phyloP scores from a whole-genome alignment of 495 filamentous ascomycete species.

The Tuber calosporum region DNA sequence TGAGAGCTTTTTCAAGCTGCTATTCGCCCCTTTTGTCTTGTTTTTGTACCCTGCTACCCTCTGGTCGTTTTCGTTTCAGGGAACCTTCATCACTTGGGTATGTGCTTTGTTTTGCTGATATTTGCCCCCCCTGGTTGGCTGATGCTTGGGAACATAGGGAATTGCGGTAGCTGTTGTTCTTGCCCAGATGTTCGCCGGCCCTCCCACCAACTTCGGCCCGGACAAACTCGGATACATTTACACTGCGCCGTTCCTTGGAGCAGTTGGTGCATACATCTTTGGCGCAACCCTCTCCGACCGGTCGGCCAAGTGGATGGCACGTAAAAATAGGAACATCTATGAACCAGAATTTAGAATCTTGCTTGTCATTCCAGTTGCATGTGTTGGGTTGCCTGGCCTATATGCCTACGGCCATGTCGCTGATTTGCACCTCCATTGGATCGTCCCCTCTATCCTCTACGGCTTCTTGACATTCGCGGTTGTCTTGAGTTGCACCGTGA shows the following conservation, averaged over 20 bases:
- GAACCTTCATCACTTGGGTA: conserved; percentile 47
- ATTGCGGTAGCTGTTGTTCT: conserved; percentile 45
- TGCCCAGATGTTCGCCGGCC: conserved; percentile 44
- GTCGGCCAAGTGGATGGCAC: conserved; percentile 47
- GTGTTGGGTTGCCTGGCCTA: conserved; percentile 45
- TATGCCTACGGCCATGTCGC: conserved; percentile 46
- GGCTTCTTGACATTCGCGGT: conserved; percentile 46
- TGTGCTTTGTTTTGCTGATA: background rate
- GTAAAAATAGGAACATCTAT: conserved; percentile 49
- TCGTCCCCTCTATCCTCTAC: conserved; percentile 45
- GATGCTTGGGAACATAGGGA: conserved; percentile 16
- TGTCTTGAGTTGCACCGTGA: conserved; percentile 45
- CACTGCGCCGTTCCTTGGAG: conserved; percentile 47
- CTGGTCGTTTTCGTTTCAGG: conserved; percentile 46
- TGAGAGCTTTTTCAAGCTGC: conserved; percentile 43
- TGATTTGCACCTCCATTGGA: conserved; percentile 43
- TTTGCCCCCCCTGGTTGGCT: conserved; percentile 5
- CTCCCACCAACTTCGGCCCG: conserved; percentile 45
- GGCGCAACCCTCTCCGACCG: conserved; percentile 47
- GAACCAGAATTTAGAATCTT: conserved; percentile 53
- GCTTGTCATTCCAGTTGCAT: conserved; percentile 45
- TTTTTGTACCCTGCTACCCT: conserved; percentile 45
- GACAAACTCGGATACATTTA: conserved; percentile 46
- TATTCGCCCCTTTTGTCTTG: conserved; percentile 43
- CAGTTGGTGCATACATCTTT: conserved; percentile 45